Evolutionary conservation across 2,329 filamentous ascomycete species (phyloP).

Genomic region (Monosporascus sp.): DNA sequence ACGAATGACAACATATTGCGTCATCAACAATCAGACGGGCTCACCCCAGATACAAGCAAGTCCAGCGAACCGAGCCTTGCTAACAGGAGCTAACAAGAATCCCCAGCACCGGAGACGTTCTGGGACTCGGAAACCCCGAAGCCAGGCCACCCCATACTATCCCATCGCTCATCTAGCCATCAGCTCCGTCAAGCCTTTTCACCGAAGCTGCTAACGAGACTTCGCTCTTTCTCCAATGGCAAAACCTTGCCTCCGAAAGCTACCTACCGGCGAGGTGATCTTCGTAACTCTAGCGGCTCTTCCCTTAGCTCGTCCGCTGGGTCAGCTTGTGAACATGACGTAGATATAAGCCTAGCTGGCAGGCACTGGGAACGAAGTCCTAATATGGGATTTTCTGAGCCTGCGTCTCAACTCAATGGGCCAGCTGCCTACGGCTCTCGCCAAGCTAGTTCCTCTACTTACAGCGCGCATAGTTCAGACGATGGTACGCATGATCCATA

Average conservation of each 20-base stretch:
- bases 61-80: not conserved
- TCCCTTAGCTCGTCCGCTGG: constrained; percentile 12
- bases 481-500: constrained; percentile 15
- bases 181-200: constrained; percentile 9
- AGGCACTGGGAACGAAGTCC: constrained; percentile 11
- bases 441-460: constrained; percentile 13
- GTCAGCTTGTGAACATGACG: not conserved
- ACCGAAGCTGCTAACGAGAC: constrained; percentile 12
- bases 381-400: constrained; percentile 6
- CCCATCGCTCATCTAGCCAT: constrained; percentile 13
- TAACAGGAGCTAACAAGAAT: constrained; percentile 1
- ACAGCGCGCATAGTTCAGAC: constrained; percentile 24
- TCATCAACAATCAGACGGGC: not conserved
- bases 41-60: not conserved
- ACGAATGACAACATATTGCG: not conserved
- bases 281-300: constrained; percentile 9
- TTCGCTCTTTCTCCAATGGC: constrained; percentile 20
- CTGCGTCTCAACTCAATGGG: constrained; percentile 4
- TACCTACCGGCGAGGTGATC: constrained; percentile 10
- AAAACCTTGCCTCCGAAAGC: constrained; percentile 17
- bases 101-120: constrained; percentile 2
- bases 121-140: constrained; percentile 9
- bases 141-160: constrained; percentile 1
- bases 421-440: constrained; percentile 4
- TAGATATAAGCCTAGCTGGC: constrained; percentile 2